These are phyloP conservation scores for Oehlia diaphana DNA, from an alignment of 192 early-diverging fungal species.

Conservation along the genomic window DNA sequence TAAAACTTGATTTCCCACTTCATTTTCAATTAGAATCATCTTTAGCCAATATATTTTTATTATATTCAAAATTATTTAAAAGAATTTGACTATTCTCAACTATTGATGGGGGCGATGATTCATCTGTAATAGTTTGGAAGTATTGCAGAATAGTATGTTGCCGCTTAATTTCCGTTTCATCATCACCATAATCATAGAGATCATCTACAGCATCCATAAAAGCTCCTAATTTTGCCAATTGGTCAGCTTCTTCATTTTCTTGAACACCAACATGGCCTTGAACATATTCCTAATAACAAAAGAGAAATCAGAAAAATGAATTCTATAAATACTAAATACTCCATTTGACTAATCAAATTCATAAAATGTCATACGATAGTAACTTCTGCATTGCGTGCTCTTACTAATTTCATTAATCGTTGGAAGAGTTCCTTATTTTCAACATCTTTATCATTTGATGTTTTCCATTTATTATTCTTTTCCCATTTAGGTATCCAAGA, in stretches of 20 bases:
- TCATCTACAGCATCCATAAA: constrained; percentile 1
- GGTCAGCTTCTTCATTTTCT: constrained; percentile 84
- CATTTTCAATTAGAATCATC: constrained; percentile 7
- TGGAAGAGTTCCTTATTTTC: constrained; percentile 80
- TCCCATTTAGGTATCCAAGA: constrained; percentile 77
- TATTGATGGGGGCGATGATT: too few relatives aligned
- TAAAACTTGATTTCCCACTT: not conserved
- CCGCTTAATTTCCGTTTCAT: not conserved
- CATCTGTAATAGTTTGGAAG: not conserved
- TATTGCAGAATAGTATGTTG: too few relatives aligned
- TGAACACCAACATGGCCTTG: constrained; percentile 65
- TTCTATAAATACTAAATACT: not conserved
- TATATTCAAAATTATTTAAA: not conserved
- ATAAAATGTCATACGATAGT: constrained; percentile 39
- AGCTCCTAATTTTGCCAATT: constrained; percentile 75
- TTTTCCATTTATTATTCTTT: constrained; percentile 62
- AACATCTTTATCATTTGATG: constrained; percentile 53
- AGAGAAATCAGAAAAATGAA: not conserved
- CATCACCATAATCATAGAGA: too few relatives aligned
- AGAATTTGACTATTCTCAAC: not conserved
- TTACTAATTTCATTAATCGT: constrained; percentile 45
- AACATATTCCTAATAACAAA: constrained; percentile 56
- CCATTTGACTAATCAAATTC: not conserved
- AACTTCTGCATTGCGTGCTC: constrained; percentile 42
- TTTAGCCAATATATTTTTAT: not conserved